A percentile compares a stretch with the other conserved stretches of the same genome.
Evolutionary conservation across 768 basidiomycete genomes (phyloP).

Genomic region (Sarcomyxa edulis): DNA sequence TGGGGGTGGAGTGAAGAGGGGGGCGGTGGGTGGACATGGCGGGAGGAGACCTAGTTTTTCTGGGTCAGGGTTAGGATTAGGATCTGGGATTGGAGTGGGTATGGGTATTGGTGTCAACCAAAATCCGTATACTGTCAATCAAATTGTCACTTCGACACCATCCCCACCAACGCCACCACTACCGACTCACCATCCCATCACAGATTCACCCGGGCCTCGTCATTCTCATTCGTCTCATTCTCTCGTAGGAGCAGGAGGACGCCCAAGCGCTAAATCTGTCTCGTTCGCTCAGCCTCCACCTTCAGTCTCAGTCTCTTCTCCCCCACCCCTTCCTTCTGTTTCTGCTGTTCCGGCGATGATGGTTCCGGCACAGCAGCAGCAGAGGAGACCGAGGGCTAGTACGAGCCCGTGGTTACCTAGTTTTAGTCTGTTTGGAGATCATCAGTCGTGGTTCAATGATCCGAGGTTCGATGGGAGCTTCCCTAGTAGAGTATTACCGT

Average conservation of each 20-base stretch:
- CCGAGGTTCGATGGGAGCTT: slow-evolving; percentile 92
- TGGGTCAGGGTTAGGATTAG: too few species aligned
- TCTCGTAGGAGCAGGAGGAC: slow-evolving; percentile 14
- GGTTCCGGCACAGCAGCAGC: slow-evolving; percentile 22
- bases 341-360: slow-evolving; percentile 8
- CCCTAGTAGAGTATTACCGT: slow-evolving; percentile 88
- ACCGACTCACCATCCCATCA: too few species aligned
- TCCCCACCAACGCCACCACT: too few species aligned
- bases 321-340: neutral
- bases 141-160: too few species aligned
- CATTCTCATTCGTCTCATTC: too few species aligned
- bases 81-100: too few species aligned
- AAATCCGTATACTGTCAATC: too few species aligned
- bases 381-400: slow-evolving; percentile 59
- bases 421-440: slow-evolving; percentile 56
- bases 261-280: slow-evolving; percentile 47
- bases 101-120: too few species aligned
- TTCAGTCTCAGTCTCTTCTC: neutral
- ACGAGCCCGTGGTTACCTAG: slow-evolving; percentile 64
- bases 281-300: slow-evolving; percentile 32
- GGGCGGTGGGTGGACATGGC: too few species aligned
- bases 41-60: too few species aligned
- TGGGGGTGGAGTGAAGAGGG: neutral
- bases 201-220: too few species aligned
- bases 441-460: slow-evolving; percentile 94